Evolutionary conservation across 176 grass and related monocot genomes (phyloP), one percentile per base, ranked within the genome.

Genomic region (Pontederia paniculata): DNA sequence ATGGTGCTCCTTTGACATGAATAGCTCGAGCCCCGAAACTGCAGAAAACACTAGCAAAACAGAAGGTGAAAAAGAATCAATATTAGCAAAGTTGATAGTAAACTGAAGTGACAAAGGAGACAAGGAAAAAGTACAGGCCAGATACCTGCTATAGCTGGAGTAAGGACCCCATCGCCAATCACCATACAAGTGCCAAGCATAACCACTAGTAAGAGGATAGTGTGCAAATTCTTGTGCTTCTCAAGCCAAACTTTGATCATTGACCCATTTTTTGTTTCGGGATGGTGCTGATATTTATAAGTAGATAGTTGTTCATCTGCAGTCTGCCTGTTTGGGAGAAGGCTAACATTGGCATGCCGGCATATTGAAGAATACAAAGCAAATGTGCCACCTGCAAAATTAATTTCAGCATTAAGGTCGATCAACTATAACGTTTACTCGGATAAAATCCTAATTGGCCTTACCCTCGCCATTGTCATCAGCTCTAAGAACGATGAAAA

Each of bases 121-220:
- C 8, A 52, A 12, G 12, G 8, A n/a, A 31, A 51, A 17, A 16
- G 50, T 37, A 67, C 46, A 14, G 55, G 13, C 10, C 42, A 53
- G 9, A 20, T 76, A 90, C 91, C 86, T 18, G 91, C 89, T 56
- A 97, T 97, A 54, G 86, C 91, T 21, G 91, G 91, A 63, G 91
- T 97, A 75, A 97, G 86, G 61, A 97, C 85, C 11, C 91, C 91
- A n/a, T 97, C 91, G 53, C 91, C 91, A 60, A 97, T 97, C 22
- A 97, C 91, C 91, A 97, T 97, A 68, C 91, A 97, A 22, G 91
- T 97, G 25, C 91, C 91, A 19, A 97, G 78, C 77, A 97, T 83
- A 15, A 97, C 91, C 67, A 97, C 82, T 50, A 97, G 49, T 52
- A 97, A 66, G 19, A 97, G 71, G 44, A 79, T 76, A 47, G 73